Conservation (phyloP, 257 asterid genomes). For the Perilla frutescens region DNA sequence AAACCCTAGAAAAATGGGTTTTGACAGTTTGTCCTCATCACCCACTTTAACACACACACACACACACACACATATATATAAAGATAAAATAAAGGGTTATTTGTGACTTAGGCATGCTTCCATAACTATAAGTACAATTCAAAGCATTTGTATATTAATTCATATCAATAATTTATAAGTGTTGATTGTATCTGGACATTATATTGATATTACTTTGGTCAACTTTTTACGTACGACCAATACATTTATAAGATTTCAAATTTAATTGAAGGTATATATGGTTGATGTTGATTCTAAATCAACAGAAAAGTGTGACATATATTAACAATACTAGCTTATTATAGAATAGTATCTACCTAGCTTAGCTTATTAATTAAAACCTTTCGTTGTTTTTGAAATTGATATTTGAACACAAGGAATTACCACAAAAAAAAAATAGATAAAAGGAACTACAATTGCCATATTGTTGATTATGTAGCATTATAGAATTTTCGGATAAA, state of each 20-base stretch:
- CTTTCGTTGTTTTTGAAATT: no score
- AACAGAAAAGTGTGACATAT: no score
- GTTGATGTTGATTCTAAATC: neutral
- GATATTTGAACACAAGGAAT: no score
- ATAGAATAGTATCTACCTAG: no score
- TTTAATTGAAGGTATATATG: no score
- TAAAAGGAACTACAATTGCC: no score
- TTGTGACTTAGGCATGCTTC: conserved; percentile 31
- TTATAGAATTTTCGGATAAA: no score
- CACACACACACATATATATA: neutral
- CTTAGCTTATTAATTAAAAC: no score
- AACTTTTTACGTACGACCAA: neutral
- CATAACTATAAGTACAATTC: conserved; percentile 6
- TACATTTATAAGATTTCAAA: no score
- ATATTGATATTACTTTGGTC: conserved; percentile 4
- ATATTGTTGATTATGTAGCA: no score
- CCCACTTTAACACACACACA: conserved; percentile 17
- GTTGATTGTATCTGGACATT: neutral
- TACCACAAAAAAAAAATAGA: no score
- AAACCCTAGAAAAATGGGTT: conserved; percentile 22
- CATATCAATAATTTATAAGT: neutral
- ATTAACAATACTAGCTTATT: no score
- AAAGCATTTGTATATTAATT: neutral
- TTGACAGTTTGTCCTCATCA: conserved; percentile 27
- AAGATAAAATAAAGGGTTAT: conserved; percentile 2